These are phyloP conservation scores for Trichothecium sympodiale DNA, from an alignment of 2,329 filamentous ascomycete species.

Conservation along the genomic window DNA sequence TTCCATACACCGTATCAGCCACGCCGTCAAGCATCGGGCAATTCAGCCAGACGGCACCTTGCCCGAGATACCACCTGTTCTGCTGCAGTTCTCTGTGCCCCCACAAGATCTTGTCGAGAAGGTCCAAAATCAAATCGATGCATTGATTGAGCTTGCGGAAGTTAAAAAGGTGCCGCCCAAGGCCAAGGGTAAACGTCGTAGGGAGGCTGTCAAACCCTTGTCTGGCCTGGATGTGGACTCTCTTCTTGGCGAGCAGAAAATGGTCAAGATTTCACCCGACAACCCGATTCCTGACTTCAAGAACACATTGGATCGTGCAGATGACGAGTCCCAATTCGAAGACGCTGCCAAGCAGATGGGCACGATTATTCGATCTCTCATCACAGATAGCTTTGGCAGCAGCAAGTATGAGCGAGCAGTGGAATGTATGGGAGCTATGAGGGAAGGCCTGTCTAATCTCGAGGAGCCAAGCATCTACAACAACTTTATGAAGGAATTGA, in stretches of 20 bases:
- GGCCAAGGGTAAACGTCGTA: conserved; percentile 59
- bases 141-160: conserved; percentile 57
- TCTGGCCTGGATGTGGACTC: conserved; percentile 82
- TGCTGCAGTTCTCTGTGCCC: conserved; percentile 64
- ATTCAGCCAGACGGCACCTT: conserved; percentile 58
- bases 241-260: conserved; percentile 52
- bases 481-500: conserved; percentile 57
- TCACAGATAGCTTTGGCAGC: conserved; percentile 66
- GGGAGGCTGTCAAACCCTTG: conserved; percentile 66
- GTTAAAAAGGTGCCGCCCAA: conserved; percentile 88
- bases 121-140: conserved; percentile 45
- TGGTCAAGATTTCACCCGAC: conserved; percentile 36
- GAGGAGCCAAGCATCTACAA: conserved; percentile 75
- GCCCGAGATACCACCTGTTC: conserved; percentile 47
- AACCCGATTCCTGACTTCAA: conserved; percentile 91
- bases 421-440: conserved; percentile 67
- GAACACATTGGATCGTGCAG: conserved; percentile 54
- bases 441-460: conserved; percentile 62
- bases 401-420: conserved; percentile 61
- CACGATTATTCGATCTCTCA: conserved; percentile 54
- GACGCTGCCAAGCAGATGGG: conserved; percentile 67
- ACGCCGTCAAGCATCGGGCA: conserved; percentile 74
- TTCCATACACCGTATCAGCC: conserved; percentile 76
- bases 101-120: conserved; percentile 54
- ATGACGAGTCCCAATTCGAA: conserved; percentile 50